Conservation (phyloP, 257 asterid genomes). For the Fraxinus pennsylvanica region DNA sequence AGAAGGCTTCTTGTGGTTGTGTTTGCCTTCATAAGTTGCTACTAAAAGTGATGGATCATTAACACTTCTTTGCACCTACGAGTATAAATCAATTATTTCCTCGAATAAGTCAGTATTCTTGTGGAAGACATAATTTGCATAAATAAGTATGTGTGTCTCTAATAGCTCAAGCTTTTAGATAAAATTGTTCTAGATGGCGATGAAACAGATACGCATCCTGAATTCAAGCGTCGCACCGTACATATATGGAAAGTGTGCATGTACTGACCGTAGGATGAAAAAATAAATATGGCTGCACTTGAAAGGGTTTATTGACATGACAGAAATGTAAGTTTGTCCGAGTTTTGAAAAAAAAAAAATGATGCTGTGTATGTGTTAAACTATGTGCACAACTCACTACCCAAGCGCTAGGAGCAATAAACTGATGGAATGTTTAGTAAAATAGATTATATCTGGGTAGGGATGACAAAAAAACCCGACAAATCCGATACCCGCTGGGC, state of each 20-base stretch:
- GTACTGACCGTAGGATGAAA: background rate
- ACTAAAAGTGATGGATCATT: constrained; percentile 61
- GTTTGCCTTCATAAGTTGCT: constrained; percentile 74
- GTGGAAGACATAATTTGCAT: background rate
- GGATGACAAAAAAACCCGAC: too few species aligned
- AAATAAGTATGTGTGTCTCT: background rate
- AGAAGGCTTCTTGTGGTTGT: constrained; percentile 58
- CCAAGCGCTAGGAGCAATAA: too few species aligned
- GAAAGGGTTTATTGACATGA: too few species aligned
- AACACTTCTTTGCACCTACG: constrained; percentile 73
- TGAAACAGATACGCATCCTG: too few species aligned
- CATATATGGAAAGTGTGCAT: background rate
- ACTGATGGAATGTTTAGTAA: too few species aligned
- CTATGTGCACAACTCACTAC: too few species aligned
- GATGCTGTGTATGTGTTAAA: too few species aligned
- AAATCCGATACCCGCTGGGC: too few species aligned
- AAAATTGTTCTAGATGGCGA: background rate
- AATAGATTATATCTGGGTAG: too few species aligned
- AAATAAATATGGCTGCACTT: too few species aligned
- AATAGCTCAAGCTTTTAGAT: background rate
- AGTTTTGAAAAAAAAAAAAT: too few species aligned
- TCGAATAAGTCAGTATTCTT: background rate
- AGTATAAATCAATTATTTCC: background rate
- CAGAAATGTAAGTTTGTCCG: too few species aligned
- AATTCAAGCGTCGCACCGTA: background rate